These are phyloP conservation scores for Trametes cingulata DNA, from an alignment of 768 basidiomycete genomes.

Conservation along the genomic window DNA sequence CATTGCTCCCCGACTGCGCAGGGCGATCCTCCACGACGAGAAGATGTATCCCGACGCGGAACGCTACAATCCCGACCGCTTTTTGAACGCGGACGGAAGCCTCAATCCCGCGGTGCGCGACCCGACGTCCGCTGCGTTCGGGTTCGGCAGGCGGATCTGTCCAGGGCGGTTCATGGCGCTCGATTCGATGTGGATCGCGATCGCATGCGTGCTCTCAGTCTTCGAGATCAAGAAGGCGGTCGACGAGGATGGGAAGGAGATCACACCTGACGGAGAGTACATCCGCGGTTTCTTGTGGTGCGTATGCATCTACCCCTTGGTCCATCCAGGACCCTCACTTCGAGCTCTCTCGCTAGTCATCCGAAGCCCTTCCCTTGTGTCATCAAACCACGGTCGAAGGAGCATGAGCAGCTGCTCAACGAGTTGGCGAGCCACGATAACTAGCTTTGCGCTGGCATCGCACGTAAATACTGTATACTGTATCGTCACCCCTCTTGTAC, in stretches of 20 bases:
- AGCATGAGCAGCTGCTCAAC: constrained; percentile 14
- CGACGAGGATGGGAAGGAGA: constrained; percentile 25
- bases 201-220: constrained; percentile 26
- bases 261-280: constrained; percentile 38
- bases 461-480: background rate
- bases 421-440: constrained; percentile 5
- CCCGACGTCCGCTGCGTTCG: constrained; percentile 35
- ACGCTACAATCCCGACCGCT: constrained; percentile 41
- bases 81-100: constrained; percentile 39
- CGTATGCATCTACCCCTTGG: background rate
- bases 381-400: constrained; percentile 27
- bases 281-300: constrained; percentile 36
- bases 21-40: constrained; percentile 43
- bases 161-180: constrained; percentile 29
- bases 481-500: background rate
- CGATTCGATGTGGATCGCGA: constrained; percentile 27
- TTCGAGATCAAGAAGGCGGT: constrained; percentile 25
- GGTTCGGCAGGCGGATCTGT: constrained; percentile 37
- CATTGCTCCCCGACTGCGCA: constrained; percentile 13
- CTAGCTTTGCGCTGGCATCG: background rate
- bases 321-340: background rate
- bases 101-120: constrained; percentile 34
- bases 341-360: constrained; percentile 15
- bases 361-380: constrained; percentile 28
- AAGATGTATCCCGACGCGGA: constrained; percentile 36